phyloP scores from a whole-genome alignment of 768 basidiomycete species.

The Ramaria rubella region DNA sequence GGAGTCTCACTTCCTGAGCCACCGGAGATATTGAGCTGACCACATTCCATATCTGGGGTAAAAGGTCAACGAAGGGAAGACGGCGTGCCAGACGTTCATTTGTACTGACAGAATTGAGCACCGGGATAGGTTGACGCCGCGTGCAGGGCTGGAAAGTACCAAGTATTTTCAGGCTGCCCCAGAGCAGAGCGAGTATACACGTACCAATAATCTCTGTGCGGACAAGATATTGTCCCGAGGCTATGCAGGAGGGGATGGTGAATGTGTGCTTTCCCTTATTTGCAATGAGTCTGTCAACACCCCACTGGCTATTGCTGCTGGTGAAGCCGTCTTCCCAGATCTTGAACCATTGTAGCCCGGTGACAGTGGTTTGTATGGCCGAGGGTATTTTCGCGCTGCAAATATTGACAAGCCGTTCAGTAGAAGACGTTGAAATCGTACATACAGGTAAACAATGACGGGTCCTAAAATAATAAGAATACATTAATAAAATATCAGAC shows the following conservation, averaged over 20 bases:
- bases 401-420: too few species aligned
- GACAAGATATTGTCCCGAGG: slow-evolving; percentile 42
- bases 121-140: slow-evolving; percentile 42
- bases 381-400: slow-evolving; percentile 40
- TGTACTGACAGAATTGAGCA: slow-evolving; percentile 48
- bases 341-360: slow-evolving; percentile 49
- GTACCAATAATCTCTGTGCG: slow-evolving; percentile 46
- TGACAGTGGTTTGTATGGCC: slow-evolving; percentile 40
- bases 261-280: slow-evolving; percentile 47
- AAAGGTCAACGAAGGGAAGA: background rate
- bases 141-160: slow-evolving; percentile 36
- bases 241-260: slow-evolving; percentile 40
- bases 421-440: background rate
- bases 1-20: slow-evolving; percentile 14
- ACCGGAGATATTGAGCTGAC: slow-evolving; percentile 31
- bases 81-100: background rate
- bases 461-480: slow-evolving; percentile 31
- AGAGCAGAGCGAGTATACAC: background rate
- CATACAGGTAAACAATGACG: slow-evolving; percentile 44
- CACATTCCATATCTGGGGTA: slow-evolving; percentile 30
- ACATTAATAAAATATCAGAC: background rate
- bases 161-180: background rate
- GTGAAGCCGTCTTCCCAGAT: slow-evolving; percentile 35
- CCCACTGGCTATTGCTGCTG: slow-evolving; percentile 31
- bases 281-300: slow-evolving; percentile 38